Evolutionary conservation across 139 green algal species (phyloP).

Genomic region (Tetratostichococcus sp.): DNA sequence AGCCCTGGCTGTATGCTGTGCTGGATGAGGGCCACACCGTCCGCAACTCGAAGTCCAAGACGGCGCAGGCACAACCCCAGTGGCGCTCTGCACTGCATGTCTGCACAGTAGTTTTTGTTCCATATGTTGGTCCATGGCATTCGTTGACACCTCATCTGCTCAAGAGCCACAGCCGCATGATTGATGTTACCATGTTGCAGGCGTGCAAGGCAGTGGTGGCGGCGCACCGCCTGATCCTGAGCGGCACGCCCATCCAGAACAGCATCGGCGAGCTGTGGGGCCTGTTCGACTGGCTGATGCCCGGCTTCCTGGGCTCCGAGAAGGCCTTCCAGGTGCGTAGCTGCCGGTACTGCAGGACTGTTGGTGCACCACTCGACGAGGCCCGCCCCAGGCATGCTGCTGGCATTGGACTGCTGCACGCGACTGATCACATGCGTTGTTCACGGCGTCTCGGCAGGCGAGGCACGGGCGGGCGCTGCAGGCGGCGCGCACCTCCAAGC

Average conservation of each 20-base stretch:
- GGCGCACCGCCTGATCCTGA: constrained; percentile 85
- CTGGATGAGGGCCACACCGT: constrained; percentile 98
- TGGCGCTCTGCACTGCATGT: too few relatives aligned
- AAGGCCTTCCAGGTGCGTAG: background rate
- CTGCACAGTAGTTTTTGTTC: too few relatives aligned
- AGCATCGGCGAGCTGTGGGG: constrained; percentile 91
- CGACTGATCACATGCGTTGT: background rate
- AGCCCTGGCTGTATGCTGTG: constrained; percentile 82
- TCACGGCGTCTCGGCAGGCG: constrained; percentile 46
- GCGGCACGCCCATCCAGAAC: constrained; percentile 93
- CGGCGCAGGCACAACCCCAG: constrained; percentile 43
- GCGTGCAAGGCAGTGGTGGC: constrained; percentile 56
- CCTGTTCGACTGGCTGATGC: constrained; percentile 98
- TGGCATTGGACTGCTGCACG: too few relatives aligned
- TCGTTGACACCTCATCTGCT: too few relatives aligned
- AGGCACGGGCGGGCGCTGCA: constrained; percentile 76
- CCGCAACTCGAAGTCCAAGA: constrained; percentile 73
- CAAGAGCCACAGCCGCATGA: too few relatives aligned
- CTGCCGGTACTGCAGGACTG: background rate
- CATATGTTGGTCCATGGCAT: too few relatives aligned
- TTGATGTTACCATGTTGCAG: too few relatives aligned
- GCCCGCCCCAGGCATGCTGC: too few relatives aligned
- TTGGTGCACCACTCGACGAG: too few relatives aligned
- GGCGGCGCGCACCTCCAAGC: constrained; percentile 40
- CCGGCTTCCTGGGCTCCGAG: constrained; percentile 80